A percentile compares a stretch with the other conserved stretches of the same genome.
Evolutionary conservation across 2,329 filamentous ascomycete species (phyloP).

Genomic region (Thermomyces lanuginosus): DNA sequence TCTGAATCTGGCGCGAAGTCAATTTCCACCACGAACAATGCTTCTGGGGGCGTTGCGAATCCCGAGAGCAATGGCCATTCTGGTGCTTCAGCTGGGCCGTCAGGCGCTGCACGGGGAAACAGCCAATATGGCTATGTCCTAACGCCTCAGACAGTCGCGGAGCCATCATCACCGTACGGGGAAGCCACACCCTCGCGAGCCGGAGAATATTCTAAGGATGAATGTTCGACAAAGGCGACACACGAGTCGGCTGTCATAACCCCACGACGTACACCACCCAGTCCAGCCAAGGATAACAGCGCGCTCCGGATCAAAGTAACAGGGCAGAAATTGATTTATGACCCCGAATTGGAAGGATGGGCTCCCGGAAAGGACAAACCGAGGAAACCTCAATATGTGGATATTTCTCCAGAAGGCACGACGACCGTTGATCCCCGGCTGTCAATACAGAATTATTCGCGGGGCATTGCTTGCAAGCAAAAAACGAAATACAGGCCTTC

Average conservation of each 20-base stretch:
- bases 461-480: conserved; percentile 48
- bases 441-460: conserved; percentile 45
- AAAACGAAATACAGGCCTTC: conserved; percentile 54
- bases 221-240: conserved; percentile 12
- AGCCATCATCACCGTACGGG: conserved; percentile 47
- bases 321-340: conserved; percentile 45
- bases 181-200: conserved; percentile 36
- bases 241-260: conserved; percentile 19
- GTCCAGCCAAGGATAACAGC: conserved; percentile 35
- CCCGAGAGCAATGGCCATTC: conserved; percentile 1
- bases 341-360: conserved; percentile 46
- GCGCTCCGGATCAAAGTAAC: conserved; percentile 36
- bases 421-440: conserved; percentile 74
- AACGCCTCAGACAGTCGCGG: conserved; percentile 50
- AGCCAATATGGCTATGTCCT: conserved; percentile 37
- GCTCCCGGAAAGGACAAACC: conserved; percentile 39
- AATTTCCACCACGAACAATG: neutral
- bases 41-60: neutral
- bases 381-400: conserved; percentile 37
- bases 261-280: conserved; percentile 28
- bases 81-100: too few relatives aligned
- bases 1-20: neutral
- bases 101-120: too few relatives aligned
- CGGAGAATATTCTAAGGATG: conserved; percentile 22
- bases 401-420: conserved; percentile 41